phyloP scores from a whole-genome alignment of 2,329 filamentous ascomycete species.

The Gyromitra esculenta region DNA sequence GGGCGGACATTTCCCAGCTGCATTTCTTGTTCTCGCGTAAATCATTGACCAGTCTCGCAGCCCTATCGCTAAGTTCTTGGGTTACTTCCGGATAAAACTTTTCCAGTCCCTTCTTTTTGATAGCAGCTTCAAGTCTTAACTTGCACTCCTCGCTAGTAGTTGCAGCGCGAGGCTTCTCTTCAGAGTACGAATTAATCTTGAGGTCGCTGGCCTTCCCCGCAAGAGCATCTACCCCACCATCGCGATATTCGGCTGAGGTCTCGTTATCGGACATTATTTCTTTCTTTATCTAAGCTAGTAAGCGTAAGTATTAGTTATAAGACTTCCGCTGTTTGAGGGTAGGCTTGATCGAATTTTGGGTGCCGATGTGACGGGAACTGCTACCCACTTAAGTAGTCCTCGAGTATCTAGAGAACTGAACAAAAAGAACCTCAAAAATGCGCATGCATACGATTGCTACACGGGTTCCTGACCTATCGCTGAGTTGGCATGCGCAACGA shows the following conservation, averaged over 20 bases:
- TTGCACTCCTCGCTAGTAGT: conserved; percentile 10
- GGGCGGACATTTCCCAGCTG: conserved; percentile 5
- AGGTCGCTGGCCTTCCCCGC: neutral
- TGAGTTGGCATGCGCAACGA: neutral
- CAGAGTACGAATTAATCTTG: neutral
- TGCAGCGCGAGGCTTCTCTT: neutral
- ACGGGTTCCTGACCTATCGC: neutral
- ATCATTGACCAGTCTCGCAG: conserved; percentile 36
- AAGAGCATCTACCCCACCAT: neutral
- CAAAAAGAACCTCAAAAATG: too few species aligned
- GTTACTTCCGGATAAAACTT: conserved; percentile 24
- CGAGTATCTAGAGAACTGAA: too few species aligned
- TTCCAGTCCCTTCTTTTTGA: conserved; percentile 10
- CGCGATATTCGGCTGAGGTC: neutral
- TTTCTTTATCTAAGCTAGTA: neutral
- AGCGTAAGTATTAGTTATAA: neutral
- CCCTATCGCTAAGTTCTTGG: conserved; percentile 22
- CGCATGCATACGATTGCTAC: too few species aligned
- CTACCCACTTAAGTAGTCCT: conserved; percentile 12
- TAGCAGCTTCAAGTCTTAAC: conserved; percentile 3
- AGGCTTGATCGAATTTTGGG: neutral
- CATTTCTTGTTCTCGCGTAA: conserved; percentile 25
- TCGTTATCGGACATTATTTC: conserved; percentile 3
- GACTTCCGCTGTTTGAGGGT: neutral
- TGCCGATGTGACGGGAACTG: neutral